These are phyloP conservation scores for Chenopodium album DNA, from an alignment of 148 eudicot species.

Conservation along the genomic window DNA sequence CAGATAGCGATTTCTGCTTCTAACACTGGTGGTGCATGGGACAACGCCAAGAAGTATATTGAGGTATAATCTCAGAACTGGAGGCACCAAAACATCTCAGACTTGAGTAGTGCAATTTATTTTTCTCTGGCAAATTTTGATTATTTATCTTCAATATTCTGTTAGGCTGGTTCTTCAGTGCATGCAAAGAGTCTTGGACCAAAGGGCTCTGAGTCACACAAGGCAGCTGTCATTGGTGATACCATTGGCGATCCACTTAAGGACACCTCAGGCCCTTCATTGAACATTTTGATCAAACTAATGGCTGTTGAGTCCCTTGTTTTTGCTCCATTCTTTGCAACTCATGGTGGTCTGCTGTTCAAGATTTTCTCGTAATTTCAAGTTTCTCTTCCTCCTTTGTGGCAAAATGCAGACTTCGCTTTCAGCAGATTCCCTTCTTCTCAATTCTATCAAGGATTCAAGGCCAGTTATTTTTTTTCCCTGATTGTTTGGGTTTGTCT, in stretches of 20 bases:
- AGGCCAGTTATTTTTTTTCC: conserved; percentile 10
- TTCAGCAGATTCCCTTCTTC: neutral
- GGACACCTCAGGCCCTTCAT: conserved; percentile 85
- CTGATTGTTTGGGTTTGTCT: conserved; percentile 12
- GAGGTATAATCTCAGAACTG: conserved; percentile 51
- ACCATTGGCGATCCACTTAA: conserved; percentile 83
- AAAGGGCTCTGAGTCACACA: conserved; percentile 85
- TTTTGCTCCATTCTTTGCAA: conserved; percentile 86
- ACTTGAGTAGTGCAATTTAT: neutral
- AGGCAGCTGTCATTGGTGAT: conserved; percentile 91
- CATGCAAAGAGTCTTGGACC: conserved; percentile 82
- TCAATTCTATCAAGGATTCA: neutral
- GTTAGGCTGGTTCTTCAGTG: conserved; percentile 81
- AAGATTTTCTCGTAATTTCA: neutral
- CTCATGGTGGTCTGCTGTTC: conserved; percentile 54
- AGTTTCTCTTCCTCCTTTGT: neutral
- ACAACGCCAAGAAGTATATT: conserved; percentile 92
- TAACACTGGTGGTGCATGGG: conserved; percentile 94
- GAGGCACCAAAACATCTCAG: neutral
- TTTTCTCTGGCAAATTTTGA: neutral
- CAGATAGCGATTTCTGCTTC: conserved; percentile 89
- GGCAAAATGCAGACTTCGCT: neutral
- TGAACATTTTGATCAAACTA: conserved; percentile 85
- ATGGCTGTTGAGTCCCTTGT: conserved; percentile 92
- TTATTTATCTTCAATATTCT: neutral